Evolutionary conservation across 1,284 basidiomycete genomes (phyloP), one percentile per base, ranked within the genome.

Genomic region (Heterobasidion annosum): DNA sequence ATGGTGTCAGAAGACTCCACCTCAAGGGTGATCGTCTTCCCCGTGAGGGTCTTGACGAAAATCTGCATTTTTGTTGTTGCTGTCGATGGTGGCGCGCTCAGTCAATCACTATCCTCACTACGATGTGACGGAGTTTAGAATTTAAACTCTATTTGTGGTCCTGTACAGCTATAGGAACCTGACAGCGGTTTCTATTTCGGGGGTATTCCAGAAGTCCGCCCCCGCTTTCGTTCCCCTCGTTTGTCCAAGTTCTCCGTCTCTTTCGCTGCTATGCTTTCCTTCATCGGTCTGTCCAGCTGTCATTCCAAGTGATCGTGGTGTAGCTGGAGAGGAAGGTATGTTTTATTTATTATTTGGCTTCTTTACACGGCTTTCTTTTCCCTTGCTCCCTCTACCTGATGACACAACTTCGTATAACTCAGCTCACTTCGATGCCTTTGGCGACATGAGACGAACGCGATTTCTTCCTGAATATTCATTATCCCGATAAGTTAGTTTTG

Each of bases 21-120:
- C 81, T 97, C 93, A 70, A 96, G 89, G 67, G 93, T 96, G 80
- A 97, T 96, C 63, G 93, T 97, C 81, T 98, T 98, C 72, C 96
- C 95, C 79, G 94, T 97, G 64, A 97, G 88, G 78, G 85, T 90
- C 79, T 93, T 94, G 76, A 93, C 91, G 81, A 94, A 93, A 69
- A 93, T 93, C 75, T 93, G 91, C 91, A 93, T 93, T 74, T 78
- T 67, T 57, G 56, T 60, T 55, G 54, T 51, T 19, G 50, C 34
- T 47, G 53, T 51, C 49, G 37, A 10, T 50, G 33, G 37, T 10
- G 37, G 8, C 40, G 48, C n/a, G 34, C 8, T 15, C 13, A 18
- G 25, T 33, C 18, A 45, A 53, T 47, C 42, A 15, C 46, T 35
- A 54, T 51, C 32, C n/a, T 18, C 35, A 9, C 15, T 35, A 18